Conservation (phyloP, 345 rosid species). For the Trapa incisa region DNA sequence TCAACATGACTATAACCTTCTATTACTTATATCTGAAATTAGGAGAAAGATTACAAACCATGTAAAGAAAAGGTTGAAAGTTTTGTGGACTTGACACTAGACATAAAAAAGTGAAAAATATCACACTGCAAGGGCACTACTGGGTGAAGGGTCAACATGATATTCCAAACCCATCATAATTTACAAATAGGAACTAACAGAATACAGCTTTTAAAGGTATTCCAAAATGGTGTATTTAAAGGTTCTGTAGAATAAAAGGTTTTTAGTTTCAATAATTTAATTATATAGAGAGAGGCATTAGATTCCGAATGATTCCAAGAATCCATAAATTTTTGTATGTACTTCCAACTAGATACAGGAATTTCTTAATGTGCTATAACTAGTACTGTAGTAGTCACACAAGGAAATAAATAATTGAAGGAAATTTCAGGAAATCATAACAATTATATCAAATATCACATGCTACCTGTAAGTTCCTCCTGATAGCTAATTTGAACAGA, state of each 20-base stretch:
- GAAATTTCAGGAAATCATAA: background rate
- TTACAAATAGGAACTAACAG: too few species aligned
- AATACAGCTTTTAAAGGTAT: too few species aligned
- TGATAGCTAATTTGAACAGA: conserved; percentile 51
- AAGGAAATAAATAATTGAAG: background rate
- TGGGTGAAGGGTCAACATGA: too few species aligned
- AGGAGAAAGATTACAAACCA: background rate
- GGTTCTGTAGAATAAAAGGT: too few species aligned
- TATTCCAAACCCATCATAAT: too few species aligned
- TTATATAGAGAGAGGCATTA: too few species aligned
- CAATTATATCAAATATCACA: conserved; percentile 8
- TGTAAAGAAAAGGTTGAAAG: background rate
- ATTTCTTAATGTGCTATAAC: background rate
- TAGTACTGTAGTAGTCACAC: background rate
- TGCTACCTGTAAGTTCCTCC: conserved; percentile 62
- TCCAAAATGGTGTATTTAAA: too few species aligned
- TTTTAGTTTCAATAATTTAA: too few species aligned
- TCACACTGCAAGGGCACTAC: too few species aligned
- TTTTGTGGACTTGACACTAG: too few species aligned
- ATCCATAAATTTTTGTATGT: background rate
- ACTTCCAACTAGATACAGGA: background rate
- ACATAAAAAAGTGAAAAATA: too few species aligned
- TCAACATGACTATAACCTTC: background rate
- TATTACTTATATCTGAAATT: background rate
- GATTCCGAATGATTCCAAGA: background rate